Evolutionary conservation across 441 rosid species (phyloP).

Genomic region (Sinapis alba): DNA sequence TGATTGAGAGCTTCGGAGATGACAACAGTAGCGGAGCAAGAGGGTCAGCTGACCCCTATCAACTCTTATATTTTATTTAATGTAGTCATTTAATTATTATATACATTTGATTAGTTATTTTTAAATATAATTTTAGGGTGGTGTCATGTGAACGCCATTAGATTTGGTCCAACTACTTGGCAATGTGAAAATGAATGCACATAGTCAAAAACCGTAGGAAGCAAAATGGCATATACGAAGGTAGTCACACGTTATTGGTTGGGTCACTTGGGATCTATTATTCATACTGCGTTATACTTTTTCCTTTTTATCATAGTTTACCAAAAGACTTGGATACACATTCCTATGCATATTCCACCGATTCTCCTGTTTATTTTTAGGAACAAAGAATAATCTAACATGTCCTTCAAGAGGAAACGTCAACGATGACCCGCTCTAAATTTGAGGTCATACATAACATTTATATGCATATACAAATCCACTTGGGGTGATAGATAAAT

Average conservation of each 20-base stretch:
- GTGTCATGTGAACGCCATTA: too few species aligned
- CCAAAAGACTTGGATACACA: too few species aligned
- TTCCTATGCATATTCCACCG: too few species aligned
- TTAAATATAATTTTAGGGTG: too few species aligned
- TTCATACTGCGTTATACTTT: not conserved
- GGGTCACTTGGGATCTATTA: too few species aligned
- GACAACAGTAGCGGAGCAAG: not conserved
- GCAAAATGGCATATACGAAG: too few species aligned
- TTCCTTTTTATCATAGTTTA: too few species aligned
- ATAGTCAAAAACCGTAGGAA: too few species aligned
- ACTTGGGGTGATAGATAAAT: not conserved
- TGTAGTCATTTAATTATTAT: not conserved
- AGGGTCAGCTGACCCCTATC: not conserved
- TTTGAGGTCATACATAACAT: not conserved
- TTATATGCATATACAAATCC: not conserved
- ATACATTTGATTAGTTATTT: too few species aligned
- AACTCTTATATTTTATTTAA: not conserved
- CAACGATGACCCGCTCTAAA: constrained; percentile 15
- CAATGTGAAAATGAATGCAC: too few species aligned
- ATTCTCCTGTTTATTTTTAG: not conserved
- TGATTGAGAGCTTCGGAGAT: not conserved
- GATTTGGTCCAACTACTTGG: too few species aligned
- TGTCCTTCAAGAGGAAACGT: not conserved
- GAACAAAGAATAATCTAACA: not conserved
- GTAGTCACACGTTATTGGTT: too few species aligned